Percentiles rank a stretch among this genome's conserved stretches.
These are phyloP conservation scores for Chytriomyces confervae DNA, from an alignment of 192 early-diverging fungal species.

Conservation along the genomic window DNA sequence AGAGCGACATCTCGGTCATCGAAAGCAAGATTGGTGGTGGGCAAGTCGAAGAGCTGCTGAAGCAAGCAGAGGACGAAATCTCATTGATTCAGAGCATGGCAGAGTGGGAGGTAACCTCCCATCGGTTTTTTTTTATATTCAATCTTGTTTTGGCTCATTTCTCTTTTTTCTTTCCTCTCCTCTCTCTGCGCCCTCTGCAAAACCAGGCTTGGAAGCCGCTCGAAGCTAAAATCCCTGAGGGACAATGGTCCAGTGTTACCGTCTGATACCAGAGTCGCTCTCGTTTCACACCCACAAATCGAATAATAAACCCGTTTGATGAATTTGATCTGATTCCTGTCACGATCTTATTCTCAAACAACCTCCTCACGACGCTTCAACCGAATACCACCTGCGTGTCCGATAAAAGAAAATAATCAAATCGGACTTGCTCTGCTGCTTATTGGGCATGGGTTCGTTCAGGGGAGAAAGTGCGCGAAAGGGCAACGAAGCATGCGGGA, in stretches of 20 bases:
- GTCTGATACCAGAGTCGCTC: conserved; percentile 12
- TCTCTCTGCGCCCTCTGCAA: neutral
- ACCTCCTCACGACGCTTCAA: too few species aligned
- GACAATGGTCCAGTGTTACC: conserved; percentile 72
- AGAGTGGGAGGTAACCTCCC: conserved; percentile 78
- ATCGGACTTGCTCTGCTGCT: too few species aligned
- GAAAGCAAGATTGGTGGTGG: conserved; percentile 79
- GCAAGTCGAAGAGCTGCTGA: conserved; percentile 92
- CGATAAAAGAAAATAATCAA: too few species aligned
- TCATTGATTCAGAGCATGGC: conserved; percentile 81
- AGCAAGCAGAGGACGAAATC: conserved; percentile 87
- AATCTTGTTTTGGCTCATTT: conserved; percentile 9
- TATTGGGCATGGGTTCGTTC: too few species aligned
- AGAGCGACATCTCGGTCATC: conserved; percentile 75
- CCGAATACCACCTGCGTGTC: too few species aligned
- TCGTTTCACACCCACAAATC: conserved; percentile 10
- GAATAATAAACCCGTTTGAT: neutral
- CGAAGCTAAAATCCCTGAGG: conserved; percentile 75
- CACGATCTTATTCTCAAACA: too few species aligned
- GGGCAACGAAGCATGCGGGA: too few species aligned
- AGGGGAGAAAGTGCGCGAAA: too few species aligned
- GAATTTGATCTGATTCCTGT: too few species aligned
- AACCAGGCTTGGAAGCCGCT: conserved; percentile 77
- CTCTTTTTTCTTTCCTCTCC: conserved; percentile 1
- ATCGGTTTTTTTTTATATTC: neutral